Evolutionary conservation across 2,329 filamentous ascomycete species (phyloP), one percentile per base, ranked within the genome.

Genomic region (Apiospora pterosperma): DNA sequence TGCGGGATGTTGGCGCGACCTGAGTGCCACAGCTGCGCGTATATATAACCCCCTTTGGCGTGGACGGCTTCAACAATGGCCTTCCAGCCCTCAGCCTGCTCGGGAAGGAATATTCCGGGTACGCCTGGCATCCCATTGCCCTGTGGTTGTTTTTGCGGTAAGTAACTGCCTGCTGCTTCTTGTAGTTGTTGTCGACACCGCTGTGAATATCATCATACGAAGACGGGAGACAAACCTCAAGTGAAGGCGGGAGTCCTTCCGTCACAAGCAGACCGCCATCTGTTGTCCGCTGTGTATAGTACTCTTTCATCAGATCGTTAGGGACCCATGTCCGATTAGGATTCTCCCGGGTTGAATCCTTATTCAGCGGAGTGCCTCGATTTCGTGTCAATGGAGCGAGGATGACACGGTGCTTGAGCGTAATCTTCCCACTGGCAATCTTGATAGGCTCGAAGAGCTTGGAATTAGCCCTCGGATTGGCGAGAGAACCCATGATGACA

Each of bases 11-110:
- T 69, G 8, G 70, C 71, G 23, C 88, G 82, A 5, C 88, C 88
- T 0, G 88, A 74, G 1, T 83, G 83, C 86, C 86, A 90, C 2
- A 90, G 76, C 73, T 90, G 88, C 5, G 82, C 70, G 75, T 81
- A 89, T 67, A 89, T 86, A 69, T 80, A 84, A 28, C 79, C 81
- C 28, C 83, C 83, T 71, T 88, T 87, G 34, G 78, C 78, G 75
- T 90, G 88, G 3, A 90, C 87, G 3, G 82, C 84, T 61, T 84
- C 80, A 1, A 85, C 86, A 52, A 90, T 78, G 61, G 80, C 77
- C 67, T 83, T 85, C 88, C 88, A 90, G 0, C 78, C 82, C 2
- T 78, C 78, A 61, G 87, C 80, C 69, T 88, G 86, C 21, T 76
- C 79, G 2, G 79, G 73, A 60, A 72, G 82, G 71, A 80, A 88